Conservation (phyloP, 2,329 filamentous ascomycete genomes). For the Phialophora chinensis region DNA sequence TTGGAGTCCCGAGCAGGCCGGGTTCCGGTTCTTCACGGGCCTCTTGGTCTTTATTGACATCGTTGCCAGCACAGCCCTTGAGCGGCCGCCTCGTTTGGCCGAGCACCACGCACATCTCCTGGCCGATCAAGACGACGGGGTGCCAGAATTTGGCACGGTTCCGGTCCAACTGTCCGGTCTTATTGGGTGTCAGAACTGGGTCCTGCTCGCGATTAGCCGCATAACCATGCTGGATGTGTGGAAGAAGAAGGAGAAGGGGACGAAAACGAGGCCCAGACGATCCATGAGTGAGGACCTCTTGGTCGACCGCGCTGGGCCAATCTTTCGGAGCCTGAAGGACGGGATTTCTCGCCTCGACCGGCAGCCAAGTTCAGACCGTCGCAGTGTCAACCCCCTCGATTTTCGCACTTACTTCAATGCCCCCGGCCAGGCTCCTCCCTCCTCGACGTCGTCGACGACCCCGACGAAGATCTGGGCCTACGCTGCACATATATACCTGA, state of each 20-base stretch:
- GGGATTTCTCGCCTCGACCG: conserved; percentile 7
- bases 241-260: conserved; percentile 54
- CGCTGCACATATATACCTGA: conserved; percentile 17
- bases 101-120: conserved; percentile 41
- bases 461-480: conserved; percentile 21
- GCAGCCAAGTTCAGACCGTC: neutral
- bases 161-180: conserved; percentile 53
- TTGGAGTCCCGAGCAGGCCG: conserved; percentile 46
- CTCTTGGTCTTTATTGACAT: conserved; percentile 47
- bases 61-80: conserved; percentile 45
- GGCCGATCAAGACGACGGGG: conserved; percentile 42
- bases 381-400: neutral
- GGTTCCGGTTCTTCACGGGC: conserved; percentile 47
- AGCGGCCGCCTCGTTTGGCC: conserved; percentile 43
- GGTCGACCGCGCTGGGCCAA: neutral
- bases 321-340: conserved; percentile 9
- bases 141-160: conserved; percentile 4
- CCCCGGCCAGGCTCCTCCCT: neutral
- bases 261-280: conserved; percentile 38
- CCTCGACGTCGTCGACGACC: neutral
- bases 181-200: conserved; percentile 64
- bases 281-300: conserved; percentile 28
- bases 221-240: conserved; percentile 61
- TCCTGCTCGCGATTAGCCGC: conserved; percentile 60
- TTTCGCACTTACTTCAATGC: neutral